phyloP scores from a whole-genome alignment of 192 early-diverging fungal genomes.

The Funneliformis mosseae region DNA sequence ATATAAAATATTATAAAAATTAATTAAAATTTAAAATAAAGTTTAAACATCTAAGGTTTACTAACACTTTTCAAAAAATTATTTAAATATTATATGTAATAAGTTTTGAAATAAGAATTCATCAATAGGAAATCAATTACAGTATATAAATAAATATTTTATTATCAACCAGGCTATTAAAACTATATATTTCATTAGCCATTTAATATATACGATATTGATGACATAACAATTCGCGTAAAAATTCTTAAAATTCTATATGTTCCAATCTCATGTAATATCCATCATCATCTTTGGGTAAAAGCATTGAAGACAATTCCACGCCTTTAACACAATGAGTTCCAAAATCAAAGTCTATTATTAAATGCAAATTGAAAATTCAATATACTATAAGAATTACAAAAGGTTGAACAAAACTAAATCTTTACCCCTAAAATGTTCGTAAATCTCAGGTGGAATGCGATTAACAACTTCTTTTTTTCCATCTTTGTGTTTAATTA shows the following conservation, averaged over 20 bases:
- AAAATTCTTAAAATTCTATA: neutral
- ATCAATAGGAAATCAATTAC: no score
- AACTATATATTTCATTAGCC: no score
- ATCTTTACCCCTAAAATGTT: neutral
- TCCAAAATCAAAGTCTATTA: conserved; percentile 14
- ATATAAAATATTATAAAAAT: no score
- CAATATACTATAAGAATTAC: neutral
- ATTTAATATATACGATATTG: no score
- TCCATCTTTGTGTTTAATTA: neutral
- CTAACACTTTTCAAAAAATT: no score
- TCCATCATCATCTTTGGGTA: conserved; percentile 12
- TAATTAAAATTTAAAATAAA: no score
- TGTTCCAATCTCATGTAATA: neutral
- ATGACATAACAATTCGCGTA: no score
- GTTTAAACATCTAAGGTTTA: no score
- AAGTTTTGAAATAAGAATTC: no score
- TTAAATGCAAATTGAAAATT: neutral
- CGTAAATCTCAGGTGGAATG: neutral
- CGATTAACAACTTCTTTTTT: neutral
- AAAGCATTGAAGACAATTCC: conserved; percentile 10
- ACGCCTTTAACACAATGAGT: neutral
- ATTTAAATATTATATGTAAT: no score
- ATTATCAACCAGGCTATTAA: no score
- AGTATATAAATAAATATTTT: no score
- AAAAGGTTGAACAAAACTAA: neutral